phyloP scores from a whole-genome alignment of 2,329 filamentous ascomycete genomes.

The Hypomyces rosellus region DNA sequence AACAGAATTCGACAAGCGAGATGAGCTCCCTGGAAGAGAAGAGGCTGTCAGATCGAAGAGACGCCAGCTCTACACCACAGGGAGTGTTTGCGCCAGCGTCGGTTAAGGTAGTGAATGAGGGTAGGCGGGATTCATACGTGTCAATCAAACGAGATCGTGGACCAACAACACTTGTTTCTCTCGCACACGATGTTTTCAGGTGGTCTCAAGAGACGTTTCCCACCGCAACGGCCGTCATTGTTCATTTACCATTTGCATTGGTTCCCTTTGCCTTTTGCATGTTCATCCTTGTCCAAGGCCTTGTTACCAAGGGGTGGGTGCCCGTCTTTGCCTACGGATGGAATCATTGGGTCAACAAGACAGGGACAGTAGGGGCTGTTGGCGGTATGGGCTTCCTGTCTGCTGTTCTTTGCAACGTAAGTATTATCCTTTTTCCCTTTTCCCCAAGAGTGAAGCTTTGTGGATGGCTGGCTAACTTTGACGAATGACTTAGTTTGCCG shows the following conservation, averaged over 20 bases:
- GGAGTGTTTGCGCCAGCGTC: not conserved
- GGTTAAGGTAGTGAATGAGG: not conserved
- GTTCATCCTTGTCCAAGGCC: conserved; percentile 67
- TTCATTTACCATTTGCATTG: conserved; percentile 60
- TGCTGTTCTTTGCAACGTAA: conserved; percentile 65
- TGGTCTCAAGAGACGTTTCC: conserved; percentile 67
- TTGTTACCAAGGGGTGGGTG: conserved; percentile 71
- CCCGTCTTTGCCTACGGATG: conserved; percentile 66
- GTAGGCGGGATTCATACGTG: not conserved
- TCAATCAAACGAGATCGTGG: conserved; percentile 8
- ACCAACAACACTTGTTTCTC: conserved; percentile 46
- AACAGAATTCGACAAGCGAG: conserved; percentile 4
- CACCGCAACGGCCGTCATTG: conserved; percentile 57
- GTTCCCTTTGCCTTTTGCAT: conserved; percentile 68
- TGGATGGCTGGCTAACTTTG: not conserved
- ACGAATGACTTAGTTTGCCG: conserved; percentile 52
- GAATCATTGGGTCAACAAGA: conserved; percentile 65
- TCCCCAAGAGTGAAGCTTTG: too few relatives aligned
- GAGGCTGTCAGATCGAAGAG: not conserved
- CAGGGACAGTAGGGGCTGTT: conserved; percentile 61
- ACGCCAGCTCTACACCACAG: not conserved
- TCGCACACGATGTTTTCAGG: conserved; percentile 37
- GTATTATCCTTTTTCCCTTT: conserved; percentile 23
- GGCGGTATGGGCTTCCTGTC: conserved; percentile 69
- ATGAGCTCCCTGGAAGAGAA: conserved; percentile 10